Base-by-base conservation (phyloP, 148 eudicot species). In the Vaccinium vitisidaea region DNA sequence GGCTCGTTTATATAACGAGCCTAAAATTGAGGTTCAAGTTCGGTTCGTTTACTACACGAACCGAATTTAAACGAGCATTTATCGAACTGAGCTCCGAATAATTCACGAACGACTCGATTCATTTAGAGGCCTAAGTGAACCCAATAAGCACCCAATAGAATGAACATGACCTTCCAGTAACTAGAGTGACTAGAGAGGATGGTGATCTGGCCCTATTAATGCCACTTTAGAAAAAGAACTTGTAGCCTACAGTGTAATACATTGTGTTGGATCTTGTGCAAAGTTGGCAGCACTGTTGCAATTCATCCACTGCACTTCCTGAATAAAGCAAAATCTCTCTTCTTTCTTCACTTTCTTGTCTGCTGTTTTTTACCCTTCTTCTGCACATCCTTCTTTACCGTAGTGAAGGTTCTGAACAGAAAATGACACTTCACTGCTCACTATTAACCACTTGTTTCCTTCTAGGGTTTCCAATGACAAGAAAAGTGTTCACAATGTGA, bases 231-330 rank as follows among this genome's bases (percentile, higher is more conserved):
- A 54, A 15, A 54, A 54, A 13, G 15, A 13, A 30, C 43, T 27
- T 58, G 19, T 52, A 36, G 59, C 12, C 36, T 56, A 75, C 46
- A 65, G 46, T 67, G 15, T 50, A 30, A 36, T 46, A n/a, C n/a
- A 49, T 48, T 56, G 77, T 71, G 77, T 83, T 80, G 86, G 88
- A 86, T 86, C 84, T 75, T 59, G 85, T 86, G 83, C 83, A 79
- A 86, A 71, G 77, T 86, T 73, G 88, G 79, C 86, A 23, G 14
- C 71, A 65, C 30, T 63, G 69, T 63, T 8, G 69, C 27, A 1
- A 69, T 12, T 19, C 74, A 13, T 11, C 39, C 4, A 69, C 74
- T 69, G 39, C 39, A 27, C 43, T 69, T 30, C 43, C 36, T 27
- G 16, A 27, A 69, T 69, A 69, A 69, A 69, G 43, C 74, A 69